A percentile compares a stretch with the other conserved stretches of the same genome.
Conservation (phyloP, 2,329 filamentous ascomycete species). For the Orbilia brochopaga region DNA sequence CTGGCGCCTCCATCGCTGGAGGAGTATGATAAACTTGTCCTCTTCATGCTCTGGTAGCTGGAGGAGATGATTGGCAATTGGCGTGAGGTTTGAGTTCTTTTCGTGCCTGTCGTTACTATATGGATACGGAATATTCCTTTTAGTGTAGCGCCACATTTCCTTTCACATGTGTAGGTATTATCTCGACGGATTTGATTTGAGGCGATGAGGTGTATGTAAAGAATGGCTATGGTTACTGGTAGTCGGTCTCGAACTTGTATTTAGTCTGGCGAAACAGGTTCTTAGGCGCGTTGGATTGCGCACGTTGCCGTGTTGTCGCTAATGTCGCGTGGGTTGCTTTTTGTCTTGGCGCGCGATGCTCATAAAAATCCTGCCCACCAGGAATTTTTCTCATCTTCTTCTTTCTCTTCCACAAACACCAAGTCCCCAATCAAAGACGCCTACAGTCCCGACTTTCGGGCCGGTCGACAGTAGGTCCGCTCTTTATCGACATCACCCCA, state of each 20-base stretch:
- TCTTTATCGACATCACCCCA: slow-evolving; percentile 50
- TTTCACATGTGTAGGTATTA: neutral
- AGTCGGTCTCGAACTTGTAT: no score
- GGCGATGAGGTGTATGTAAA: no score
- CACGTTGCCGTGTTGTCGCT: slow-evolving; percentile 17
- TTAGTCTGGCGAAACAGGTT: no score
- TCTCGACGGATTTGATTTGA: neutral
- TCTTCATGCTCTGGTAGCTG: slow-evolving; percentile 15
- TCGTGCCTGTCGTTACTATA: neutral
- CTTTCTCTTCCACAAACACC: slow-evolving; percentile 48
- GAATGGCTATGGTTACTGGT: no score
- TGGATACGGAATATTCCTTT: neutral
- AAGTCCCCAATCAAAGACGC: slow-evolving; percentile 48
- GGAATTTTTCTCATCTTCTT: slow-evolving; percentile 23
- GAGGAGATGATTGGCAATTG: neutral
- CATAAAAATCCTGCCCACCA: slow-evolving; percentile 39
- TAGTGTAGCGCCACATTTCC: neutral
- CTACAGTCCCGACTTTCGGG: slow-evolving; percentile 24
- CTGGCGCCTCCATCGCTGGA: slow-evolving; percentile 1
- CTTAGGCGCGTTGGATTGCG: slow-evolving; percentile 17
- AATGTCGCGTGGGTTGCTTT: slow-evolving; percentile 3
- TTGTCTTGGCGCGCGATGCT: slow-evolving; percentile 41
- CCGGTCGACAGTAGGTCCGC: slow-evolving; percentile 37
- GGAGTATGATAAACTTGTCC: slow-evolving; percentile 15
- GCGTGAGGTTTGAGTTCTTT: neutral